Evolutionary conservation across 306 rosid genomes (phyloP).

Genomic region (Alnus rubra): DNA sequence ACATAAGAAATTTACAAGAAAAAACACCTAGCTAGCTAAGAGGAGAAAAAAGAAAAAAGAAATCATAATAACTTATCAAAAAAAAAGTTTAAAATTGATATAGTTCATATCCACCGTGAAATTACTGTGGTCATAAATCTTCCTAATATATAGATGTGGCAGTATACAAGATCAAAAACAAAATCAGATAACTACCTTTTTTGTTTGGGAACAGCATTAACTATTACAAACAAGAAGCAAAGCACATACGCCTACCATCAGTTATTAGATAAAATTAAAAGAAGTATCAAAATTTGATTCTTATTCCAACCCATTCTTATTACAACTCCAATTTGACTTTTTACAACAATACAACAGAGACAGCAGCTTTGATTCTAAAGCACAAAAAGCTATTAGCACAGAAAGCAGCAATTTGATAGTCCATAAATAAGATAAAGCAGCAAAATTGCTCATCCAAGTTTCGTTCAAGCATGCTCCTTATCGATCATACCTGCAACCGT

Average conservation of each 20-base stretch:
- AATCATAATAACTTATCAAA: too few relatives aligned
- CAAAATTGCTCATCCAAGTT: neutral
- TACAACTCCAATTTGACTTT: neutral
- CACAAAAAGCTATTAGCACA: neutral
- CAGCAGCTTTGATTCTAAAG: neutral
- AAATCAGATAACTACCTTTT: neutral
- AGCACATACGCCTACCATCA: too few relatives aligned
- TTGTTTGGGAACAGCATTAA: neutral
- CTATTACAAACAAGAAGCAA: neutral
- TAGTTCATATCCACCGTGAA: neutral
- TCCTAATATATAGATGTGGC: neutral
- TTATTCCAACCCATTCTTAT: neutral
- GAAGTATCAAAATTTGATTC: neutral
- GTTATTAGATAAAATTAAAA: too few relatives aligned
- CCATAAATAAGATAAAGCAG: neutral
- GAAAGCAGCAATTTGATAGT: neutral
- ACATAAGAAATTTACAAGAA: too few relatives aligned
- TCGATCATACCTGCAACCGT: constrained; percentile 57
- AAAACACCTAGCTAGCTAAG: too few relatives aligned
- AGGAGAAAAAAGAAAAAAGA: too few relatives aligned
- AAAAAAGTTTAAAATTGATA: neutral
- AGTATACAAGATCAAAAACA: neutral
- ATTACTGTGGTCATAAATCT: neutral
- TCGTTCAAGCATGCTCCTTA: neutral
- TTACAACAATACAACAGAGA: neutral